Conservation (phyloP, 495 filamentous ascomycete genomes). For the Trichoderma parareesei region DNA sequence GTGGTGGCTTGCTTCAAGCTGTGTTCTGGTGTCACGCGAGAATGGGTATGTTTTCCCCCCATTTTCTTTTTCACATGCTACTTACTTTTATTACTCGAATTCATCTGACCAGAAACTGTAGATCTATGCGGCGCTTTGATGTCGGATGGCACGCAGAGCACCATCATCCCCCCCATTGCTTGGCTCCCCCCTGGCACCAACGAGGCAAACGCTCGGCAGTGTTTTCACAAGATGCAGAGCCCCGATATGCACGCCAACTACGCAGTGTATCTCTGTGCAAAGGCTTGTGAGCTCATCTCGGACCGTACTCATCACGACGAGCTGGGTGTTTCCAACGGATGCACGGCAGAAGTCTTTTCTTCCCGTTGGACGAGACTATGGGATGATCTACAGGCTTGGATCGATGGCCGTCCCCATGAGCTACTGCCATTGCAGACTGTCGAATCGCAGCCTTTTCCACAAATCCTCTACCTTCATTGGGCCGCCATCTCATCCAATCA, state of each 20-base stretch:
- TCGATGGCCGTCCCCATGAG: slow-evolving; percentile 11
- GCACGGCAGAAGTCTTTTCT: slow-evolving; percentile 7
- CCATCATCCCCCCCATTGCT: slow-evolving; percentile 7
- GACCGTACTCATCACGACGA: slow-evolving; percentile 14
- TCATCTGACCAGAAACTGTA: not conserved
- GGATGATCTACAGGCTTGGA: slow-evolving; percentile 16
- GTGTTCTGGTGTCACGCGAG: slow-evolving; percentile 18
- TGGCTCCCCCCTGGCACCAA: slow-evolving; percentile 12
- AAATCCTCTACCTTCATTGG: slow-evolving; percentile 16
- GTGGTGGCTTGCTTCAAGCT: slow-evolving; percentile 15
- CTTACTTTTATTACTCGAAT: not conserved
- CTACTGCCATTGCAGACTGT: slow-evolving; percentile 13
- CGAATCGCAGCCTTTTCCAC: slow-evolving; percentile 18
- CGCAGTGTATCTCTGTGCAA: slow-evolving; percentile 17
- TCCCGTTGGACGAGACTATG: slow-evolving; percentile 13
- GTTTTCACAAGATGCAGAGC: not conserved
- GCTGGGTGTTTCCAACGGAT: slow-evolving; percentile 12
- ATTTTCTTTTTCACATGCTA: not conserved
- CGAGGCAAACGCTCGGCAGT: not conserved
- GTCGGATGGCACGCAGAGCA: slow-evolving; percentile 14
- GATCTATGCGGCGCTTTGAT: slow-evolving; percentile 15
- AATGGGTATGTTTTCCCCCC: slow-evolving; percentile 16
- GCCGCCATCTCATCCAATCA: slow-evolving; percentile 17
- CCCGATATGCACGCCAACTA: slow-evolving; percentile 18
- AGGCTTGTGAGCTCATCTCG: slow-evolving; percentile 14